Conservation (phyloP, 139 green algal genomes). For the Coelastrella sp. region DNA sequence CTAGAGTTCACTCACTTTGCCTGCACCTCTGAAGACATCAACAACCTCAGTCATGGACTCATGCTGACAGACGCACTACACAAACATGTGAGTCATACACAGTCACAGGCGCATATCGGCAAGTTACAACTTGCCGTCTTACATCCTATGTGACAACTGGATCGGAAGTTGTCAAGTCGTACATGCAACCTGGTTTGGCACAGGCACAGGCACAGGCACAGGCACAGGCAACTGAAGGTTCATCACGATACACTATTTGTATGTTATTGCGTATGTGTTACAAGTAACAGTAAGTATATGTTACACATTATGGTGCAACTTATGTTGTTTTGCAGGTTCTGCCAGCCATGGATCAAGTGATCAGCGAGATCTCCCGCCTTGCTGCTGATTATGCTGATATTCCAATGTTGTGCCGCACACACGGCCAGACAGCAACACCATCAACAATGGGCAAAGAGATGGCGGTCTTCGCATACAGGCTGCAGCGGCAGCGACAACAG, state of each 20-base stretch:
- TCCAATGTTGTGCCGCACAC: slow-evolving; percentile 96
- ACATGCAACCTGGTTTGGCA: too few relatives aligned
- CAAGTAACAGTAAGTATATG: too few relatives aligned
- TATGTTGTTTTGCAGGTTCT: slow-evolving; percentile 69
- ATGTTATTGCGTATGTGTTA: too few relatives aligned
- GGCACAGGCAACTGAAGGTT: too few relatives aligned
- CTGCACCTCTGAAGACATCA: slow-evolving; percentile 99
- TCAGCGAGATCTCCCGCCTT: slow-evolving; percentile 75
- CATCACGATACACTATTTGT: too few relatives aligned
- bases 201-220: too few relatives aligned
- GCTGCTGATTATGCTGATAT: slow-evolving; percentile 85
- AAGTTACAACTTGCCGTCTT: too few relatives aligned
- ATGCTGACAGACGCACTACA: slow-evolving; percentile 93
- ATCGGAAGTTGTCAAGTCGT: too few relatives aligned
- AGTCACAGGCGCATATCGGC: too few relatives aligned
- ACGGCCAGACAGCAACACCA: slow-evolving; percentile 97
- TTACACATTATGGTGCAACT: not conserved
- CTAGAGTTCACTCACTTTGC: slow-evolving; percentile 99
- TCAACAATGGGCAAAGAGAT: slow-evolving; percentile 99
- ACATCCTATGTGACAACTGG: too few relatives aligned
- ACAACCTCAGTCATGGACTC: slow-evolving; percentile 98
- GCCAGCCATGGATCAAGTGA: slow-evolving; percentile 91
- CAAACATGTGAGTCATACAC: not conserved
- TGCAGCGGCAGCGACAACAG: slow-evolving; percentile 76
- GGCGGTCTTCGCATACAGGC: slow-evolving; percentile 92